Evolutionary conservation across 1,284 basidiomycete genomes (phyloP).

Genomic region (Anthracocystis walkeri): DNA sequence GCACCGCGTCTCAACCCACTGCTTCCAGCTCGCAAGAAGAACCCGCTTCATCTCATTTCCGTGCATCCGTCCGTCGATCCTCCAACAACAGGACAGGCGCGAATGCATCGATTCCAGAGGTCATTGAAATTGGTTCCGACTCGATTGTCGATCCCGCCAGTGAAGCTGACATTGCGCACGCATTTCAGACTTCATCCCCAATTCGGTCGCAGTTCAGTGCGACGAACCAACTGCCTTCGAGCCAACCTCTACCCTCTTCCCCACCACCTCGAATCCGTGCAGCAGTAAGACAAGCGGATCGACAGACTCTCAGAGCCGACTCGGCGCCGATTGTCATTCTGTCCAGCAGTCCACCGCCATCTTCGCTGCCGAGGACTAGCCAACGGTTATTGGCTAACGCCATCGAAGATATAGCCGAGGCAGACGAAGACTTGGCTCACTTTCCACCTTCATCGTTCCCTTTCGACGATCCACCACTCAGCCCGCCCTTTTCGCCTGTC

Average conservation of each 20-base stretch:
- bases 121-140: constrained; percentile 47
- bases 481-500: constrained; percentile 29
- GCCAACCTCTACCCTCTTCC: constrained; percentile 22
- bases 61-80: constrained; percentile 6
- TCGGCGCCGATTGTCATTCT: constrained; percentile 45
- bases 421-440: constrained; percentile 6
- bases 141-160: constrained; percentile 36
- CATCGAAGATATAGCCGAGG: constrained; percentile 17
- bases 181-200: constrained; percentile 25
- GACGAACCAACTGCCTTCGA: constrained; percentile 21
- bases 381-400: constrained; percentile 9
- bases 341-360: constrained; percentile 39
- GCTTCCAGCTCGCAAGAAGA: constrained; percentile 36
- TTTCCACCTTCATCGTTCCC: constrained; percentile 30
- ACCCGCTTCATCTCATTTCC: constrained; percentile 20
- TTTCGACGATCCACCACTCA: constrained; percentile 20
- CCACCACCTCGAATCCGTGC: constrained; percentile 12
- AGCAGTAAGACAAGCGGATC: not conserved
- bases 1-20: constrained; percentile 33
- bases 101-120: constrained; percentile 11
- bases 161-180: constrained; percentile 10
- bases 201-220: constrained; percentile 43
- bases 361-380: constrained; percentile 19
- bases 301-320: constrained; percentile 7
- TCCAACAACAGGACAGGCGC: constrained; percentile 7